Evolutionary conservation across 1,139 yeast species (phyloP).

Genomic region (Trichomonascaceae sp.): DNA sequence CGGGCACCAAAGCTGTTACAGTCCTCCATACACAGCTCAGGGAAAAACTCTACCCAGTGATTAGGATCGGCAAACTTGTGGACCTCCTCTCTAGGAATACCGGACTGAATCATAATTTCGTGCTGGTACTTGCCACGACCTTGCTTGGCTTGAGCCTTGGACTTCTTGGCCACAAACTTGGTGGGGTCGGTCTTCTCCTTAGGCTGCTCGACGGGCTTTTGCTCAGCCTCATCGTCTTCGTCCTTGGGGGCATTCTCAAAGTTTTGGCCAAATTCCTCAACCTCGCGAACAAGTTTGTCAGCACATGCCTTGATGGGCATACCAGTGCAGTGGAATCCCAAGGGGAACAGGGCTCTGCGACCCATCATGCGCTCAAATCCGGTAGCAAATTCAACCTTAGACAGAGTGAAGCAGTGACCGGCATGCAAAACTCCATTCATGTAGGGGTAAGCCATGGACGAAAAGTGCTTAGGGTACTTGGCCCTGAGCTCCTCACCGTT

Average conservation of each 20-base stretch:
- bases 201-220: slow-evolving; percentile 17
- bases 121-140: slow-evolving; percentile 92
- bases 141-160: slow-evolving; percentile 84
- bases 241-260: slow-evolving; percentile 55
- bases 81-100: slow-evolving; percentile 72
- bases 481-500: slow-evolving; percentile 61
- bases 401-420: slow-evolving; percentile 91
- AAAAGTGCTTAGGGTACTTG: slow-evolving; percentile 75
- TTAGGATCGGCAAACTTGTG: slow-evolving; percentile 77
- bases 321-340: slow-evolving; percentile 99
- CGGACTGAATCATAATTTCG: slow-evolving; percentile 91
- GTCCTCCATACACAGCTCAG: slow-evolving; percentile 74
- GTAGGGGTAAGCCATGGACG: slow-evolving; percentile 97
- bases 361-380: slow-evolving; percentile 96
- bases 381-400: slow-evolving; percentile 85
- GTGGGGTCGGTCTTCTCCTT: slow-evolving; percentile 61
- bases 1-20: slow-evolving; percentile 80
- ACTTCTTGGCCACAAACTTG: slow-evolving; percentile 82
- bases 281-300: slow-evolving; percentile 85
- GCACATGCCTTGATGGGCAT: slow-evolving; percentile 97
- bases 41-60: slow-evolving; percentile 86
- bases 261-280: slow-evolving; percentile 79
- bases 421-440: slow-evolving; percentile 99
- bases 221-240: slow-evolving; percentile 34
- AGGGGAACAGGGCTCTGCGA: slow-evolving; percentile 82